Conservation (phyloP, 2,329 filamentous ascomycete genomes). For the Ceratocystis albifundus region DNA sequence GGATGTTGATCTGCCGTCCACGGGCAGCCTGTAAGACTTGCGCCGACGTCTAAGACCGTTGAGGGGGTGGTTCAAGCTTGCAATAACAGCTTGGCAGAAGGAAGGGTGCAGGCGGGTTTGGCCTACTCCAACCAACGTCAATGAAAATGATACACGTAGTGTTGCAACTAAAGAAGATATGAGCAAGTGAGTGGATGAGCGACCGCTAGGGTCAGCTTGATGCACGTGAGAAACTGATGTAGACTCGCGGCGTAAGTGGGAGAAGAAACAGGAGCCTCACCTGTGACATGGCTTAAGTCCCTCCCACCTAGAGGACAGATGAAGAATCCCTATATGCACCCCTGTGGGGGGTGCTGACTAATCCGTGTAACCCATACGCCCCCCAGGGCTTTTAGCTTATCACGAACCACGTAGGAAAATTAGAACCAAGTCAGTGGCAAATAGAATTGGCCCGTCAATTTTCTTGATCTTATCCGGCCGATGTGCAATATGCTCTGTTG, state of each 20-base stretch:
- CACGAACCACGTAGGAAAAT: background rate
- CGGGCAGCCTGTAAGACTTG: background rate
- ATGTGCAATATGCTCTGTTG: background rate
- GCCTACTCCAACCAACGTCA: background rate
- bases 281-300: background rate
- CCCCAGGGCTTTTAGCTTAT: background rate
- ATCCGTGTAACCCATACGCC: background rate
- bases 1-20: background rate
- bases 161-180: background rate
- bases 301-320: background rate
- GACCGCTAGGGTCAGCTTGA: constrained; percentile 12
- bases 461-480: background rate
- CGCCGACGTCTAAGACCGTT: background rate
- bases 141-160: background rate
- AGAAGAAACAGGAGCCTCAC: constrained; percentile 5
- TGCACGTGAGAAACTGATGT: background rate
- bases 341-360: background rate
- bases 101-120: background rate
- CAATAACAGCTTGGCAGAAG: background rate
- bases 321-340: background rate
- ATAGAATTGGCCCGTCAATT: background rate
- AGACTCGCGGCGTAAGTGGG: background rate
- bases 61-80: background rate
- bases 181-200: background rate
- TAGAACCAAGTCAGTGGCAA: background rate